Evolutionary conservation across 192 early-diverging fungal species (phyloP), one percentile per base, ranked within the genome.

Genomic region (Backusella tuberculispora): DNA sequence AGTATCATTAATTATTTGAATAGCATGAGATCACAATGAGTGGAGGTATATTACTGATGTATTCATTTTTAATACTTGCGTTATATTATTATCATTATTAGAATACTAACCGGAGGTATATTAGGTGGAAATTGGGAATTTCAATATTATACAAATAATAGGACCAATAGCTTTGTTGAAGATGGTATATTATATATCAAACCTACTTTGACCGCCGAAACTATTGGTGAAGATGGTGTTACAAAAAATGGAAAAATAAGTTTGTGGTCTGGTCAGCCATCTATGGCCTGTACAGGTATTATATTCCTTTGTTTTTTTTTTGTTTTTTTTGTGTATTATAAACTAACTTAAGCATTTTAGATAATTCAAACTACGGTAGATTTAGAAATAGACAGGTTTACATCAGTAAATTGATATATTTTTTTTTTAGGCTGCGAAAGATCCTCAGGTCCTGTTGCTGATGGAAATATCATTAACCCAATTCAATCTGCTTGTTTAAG

Each of bases 121-220:
- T 64, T 41, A 79, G 78, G 78, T 75, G 78, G 72, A 43, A 79
- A 74, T 66, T 74, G 78, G 73, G 74, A 79, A 68, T 67, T 66
- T 48, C 71, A 66, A 68, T 77, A 71, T 65, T 73, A 73, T 66
- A 80, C 80, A 43, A 84, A 84, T 66, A 86, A 86, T 53, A 67
- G 83, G n/a, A 80, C 81, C 70, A 91, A 90, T 66, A 87, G 87
- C 10, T 91, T 84, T 71, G 86, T 89, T 13, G 69, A 80, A 26
- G 78, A 90, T 42, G 89, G 89, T 14, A 53, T 85, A 40, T 85
- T 91, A 21, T 89, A 90, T 73, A 73, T 91, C 50, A 79, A 85
- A 14, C 90, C 90, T 4, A 90, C 90, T 4, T 76, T 87, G 19
- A 91, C 89, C 12, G 73, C 84, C 15, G 76, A 87, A 21, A 80